These are phyloP conservation scores for Diutina ranongensis DNA, from an alignment of 1,139 yeast genomes.

Conservation along the genomic window DNA sequence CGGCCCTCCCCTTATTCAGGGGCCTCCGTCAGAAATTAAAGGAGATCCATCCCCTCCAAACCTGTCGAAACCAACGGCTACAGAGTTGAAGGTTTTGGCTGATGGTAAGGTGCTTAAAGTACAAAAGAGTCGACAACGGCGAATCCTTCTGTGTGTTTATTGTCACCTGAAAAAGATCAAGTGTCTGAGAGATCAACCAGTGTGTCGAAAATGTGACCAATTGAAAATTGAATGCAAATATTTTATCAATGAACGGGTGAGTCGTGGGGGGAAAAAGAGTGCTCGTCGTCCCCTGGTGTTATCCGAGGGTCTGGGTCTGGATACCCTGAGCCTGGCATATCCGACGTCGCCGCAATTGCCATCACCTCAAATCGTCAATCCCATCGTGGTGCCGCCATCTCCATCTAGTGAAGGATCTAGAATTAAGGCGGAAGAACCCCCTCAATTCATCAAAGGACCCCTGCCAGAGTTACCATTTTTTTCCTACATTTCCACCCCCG, in stretches of 20 bases:
- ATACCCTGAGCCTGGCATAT: not conserved
- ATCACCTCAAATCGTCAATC: not conserved
- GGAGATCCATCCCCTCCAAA: too few species aligned
- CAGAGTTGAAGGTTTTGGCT: constrained; percentile 14
- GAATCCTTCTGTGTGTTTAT: constrained; percentile 44
- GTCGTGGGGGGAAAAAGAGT: constrained; percentile 1
- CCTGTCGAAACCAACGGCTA: not conserved
- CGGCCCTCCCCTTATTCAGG: too few species aligned
- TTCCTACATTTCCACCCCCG: not conserved
- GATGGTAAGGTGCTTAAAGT: constrained; percentile 44
- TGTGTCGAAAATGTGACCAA: constrained; percentile 40
- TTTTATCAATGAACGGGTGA: constrained; percentile 40
- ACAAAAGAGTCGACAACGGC: constrained; percentile 47
- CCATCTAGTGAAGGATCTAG: not conserved
- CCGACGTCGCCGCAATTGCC: not conserved
- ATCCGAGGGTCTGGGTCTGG: constrained; percentile 1
- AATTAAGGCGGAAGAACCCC: not conserved
- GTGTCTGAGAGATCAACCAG: constrained; percentile 39
- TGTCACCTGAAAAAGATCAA: constrained; percentile 54
- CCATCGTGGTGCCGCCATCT: too few species aligned
- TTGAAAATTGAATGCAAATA: constrained; percentile 36
- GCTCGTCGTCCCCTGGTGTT: not conserved
- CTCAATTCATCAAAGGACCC: not conserved
- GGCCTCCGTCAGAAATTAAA: too few species aligned
- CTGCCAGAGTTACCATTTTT: constrained; percentile 1